Evolutionary conservation across 2,329 filamentous ascomycete genomes (phyloP), one percentile per base, ranked within the genome.

Genomic region (Cadophora gregata): DNA sequence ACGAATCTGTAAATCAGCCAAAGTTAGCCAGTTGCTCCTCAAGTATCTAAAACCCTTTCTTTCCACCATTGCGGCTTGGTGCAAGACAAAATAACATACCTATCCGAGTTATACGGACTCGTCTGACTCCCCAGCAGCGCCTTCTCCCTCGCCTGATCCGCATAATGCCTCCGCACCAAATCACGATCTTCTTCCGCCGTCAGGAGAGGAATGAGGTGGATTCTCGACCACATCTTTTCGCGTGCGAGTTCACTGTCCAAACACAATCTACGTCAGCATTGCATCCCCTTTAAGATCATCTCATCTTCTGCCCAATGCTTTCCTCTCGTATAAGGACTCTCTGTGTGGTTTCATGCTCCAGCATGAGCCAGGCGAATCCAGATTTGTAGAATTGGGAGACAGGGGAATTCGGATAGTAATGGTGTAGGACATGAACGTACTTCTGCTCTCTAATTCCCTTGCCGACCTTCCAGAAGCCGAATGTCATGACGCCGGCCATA

Each of bases 151-250:
- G 89, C 90, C 86, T 93, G 89, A 80, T 97, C 93, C 66, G 96
- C 96, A 72, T 90, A 86, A 80, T 95, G 87, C 77, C 95, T 86
- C 73, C 96, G 88, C 70, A 97, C 94, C 79, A 95, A 90, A 81
- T 99, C 96, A 69, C 96, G 90, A 83, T 99, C 96, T 80, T 97
- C 93, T 79, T 99, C 96, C 65, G 96, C 96, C 80, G 98, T 95
- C 71, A 99, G 88, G 70, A 97, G 83, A 66, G 96, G 96, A 77
- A 95, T 96, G 71, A 99, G 86, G 82, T 98, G 89, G 81, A 99
- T 97, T 78, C 96, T 91, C 69, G 93, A 88, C 96, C 96, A 99
- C 88, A 97, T 96, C 85, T 98, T 99, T 79, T 99, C 96, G 75
- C 96, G 93, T 70, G 90, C 92, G 73, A 97, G 90, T 81, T 99